These are phyloP conservation scores for Gymnopus androsaceus DNA, from an alignment of 1,284 basidiomycete genomes.

Conservation along the genomic window DNA sequence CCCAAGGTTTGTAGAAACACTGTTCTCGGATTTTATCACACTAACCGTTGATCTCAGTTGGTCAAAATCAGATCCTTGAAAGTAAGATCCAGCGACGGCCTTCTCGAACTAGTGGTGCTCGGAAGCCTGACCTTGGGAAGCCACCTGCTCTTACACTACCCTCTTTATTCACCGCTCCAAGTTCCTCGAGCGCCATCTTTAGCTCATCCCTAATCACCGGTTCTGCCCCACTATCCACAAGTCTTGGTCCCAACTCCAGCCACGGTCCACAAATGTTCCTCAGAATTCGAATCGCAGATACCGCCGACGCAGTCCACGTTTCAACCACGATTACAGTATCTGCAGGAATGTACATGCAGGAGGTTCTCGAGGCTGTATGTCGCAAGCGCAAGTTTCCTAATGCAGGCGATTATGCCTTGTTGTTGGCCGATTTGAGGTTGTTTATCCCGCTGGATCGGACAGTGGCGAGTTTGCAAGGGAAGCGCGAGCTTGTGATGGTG, in stretches of 20 bases:
- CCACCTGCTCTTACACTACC: constrained; percentile 25
- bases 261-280: constrained; percentile 81
- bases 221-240: constrained; percentile 58
- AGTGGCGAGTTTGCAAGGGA: constrained; percentile 89
- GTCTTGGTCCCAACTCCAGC: constrained; percentile 64
- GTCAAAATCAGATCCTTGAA: constrained; percentile 81
- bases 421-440: constrained; percentile 78
- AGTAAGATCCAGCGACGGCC: constrained; percentile 76
- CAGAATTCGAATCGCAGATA: constrained; percentile 76
- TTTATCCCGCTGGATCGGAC: constrained; percentile 94
- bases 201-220: constrained; percentile 37
- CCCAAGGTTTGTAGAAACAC: constrained; percentile 63
- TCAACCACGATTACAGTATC: constrained; percentile 91
- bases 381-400: constrained; percentile 72
- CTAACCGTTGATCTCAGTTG: constrained; percentile 49
- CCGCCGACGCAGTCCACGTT: constrained; percentile 77
- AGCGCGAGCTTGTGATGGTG: constrained; percentile 83
- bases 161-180: constrained; percentile 30
- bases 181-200: constrained; percentile 35
- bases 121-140: constrained; percentile 43
- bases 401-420: constrained; percentile 82
- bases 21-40: neutral
- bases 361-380: constrained; percentile 88
- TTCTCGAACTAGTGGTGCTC: constrained; percentile 66
- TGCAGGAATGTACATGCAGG: constrained; percentile 95